Base-by-base conservation (phyloP, 2,329 filamentous ascomycete genomes). In the Ploettnerulaceae sp. region DNA sequence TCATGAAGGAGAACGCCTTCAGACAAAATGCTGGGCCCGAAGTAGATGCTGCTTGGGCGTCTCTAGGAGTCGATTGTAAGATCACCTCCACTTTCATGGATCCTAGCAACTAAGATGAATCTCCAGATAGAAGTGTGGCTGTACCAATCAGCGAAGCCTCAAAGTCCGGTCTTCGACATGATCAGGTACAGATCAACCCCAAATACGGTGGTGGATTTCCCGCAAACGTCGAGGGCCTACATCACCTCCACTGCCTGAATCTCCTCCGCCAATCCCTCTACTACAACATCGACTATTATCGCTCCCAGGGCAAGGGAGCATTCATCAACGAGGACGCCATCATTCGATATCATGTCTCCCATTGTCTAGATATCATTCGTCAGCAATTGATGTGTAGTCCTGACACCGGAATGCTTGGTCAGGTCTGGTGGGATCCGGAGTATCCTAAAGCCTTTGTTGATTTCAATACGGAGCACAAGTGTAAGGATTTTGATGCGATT, bases 321-420 rank as follows among this genome's bases (percentile, higher is more conserved):
- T 79, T 78, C 56, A 58, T 56, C 17, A 77, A 77, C 55, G 64
- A 68, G 3, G 71, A 75, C 33, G 66, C 66, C 28, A 70, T 76
- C 18, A 60, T 77, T 20, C 66, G 66, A 14, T 66, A 68, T 15
- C 76, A 79, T 53, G 67, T 74, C 47, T 71, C 73, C 3, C 75
- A 79, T 49, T 79, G 75, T 49, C 61, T 79, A 6, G 75, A 79
- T 48, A 73, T 75, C 12, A 49, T 79, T 38, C 68, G 74, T 12
- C 74, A 79, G 56, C 71, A 77, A 42, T 62, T 79, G 9, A 79
- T 77, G 73, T 79, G 75, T 56, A 71, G 66, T 2, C 64, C 71
- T 0, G 74, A 78, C 47, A 66, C 73, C 7, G 75, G 73, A 2
- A 66, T 79, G 1, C 63, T 77, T 0, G 74, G 74, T 2, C 74